phyloP scores from a whole-genome alignment of 768 basidiomycete species.

The Harrya chromipes region DNA sequence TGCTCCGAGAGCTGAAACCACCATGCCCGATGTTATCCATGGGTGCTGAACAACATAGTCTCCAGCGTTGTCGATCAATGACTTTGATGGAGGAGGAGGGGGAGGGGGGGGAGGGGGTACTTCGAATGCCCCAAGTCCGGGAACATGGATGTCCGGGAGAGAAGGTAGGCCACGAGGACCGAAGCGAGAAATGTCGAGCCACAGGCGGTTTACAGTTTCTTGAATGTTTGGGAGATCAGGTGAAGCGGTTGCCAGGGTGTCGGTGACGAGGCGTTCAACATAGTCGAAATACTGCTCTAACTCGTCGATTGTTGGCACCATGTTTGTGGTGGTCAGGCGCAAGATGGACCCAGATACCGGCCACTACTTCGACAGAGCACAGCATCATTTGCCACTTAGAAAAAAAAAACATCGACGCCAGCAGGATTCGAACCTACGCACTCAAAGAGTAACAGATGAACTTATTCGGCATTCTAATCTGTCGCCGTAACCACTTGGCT shows the following conservation, averaged over 20 bases:
- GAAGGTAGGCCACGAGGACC: conserved; percentile 53
- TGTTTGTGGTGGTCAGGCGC: conserved; percentile 7
- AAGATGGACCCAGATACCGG: background rate
- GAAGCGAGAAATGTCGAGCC: conserved; percentile 78
- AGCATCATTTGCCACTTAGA: conserved; percentile 4
- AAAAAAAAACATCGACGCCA: conserved; percentile 42
- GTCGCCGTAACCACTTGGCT: conserved; percentile 80
- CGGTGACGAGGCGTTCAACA: conserved; percentile 58
- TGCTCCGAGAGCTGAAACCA: conserved; percentile 55
- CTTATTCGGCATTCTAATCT: conserved; percentile 49
- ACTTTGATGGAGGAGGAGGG: conserved; percentile 51
- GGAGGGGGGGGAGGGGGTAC: conserved; percentile 61
- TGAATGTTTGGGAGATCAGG: conserved; percentile 61
- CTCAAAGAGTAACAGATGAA: conserved; percentile 64
- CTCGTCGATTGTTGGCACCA: conserved; percentile 52
- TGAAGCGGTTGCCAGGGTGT: conserved; percentile 53
- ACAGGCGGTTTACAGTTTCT: conserved; percentile 65
- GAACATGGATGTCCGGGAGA: conserved; percentile 53
- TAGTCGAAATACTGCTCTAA: conserved; percentile 69
- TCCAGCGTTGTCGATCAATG: conserved; percentile 43
- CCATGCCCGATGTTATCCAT: conserved; percentile 54
- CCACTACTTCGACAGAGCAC: background rate
- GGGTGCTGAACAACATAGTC: conserved; percentile 60
- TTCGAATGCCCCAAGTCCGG: conserved; percentile 68
- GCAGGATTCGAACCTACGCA: conserved; percentile 70